phyloP scores from a whole-genome alignment of 176 grass and related monocot species.

The Otatea glauca region DNA sequence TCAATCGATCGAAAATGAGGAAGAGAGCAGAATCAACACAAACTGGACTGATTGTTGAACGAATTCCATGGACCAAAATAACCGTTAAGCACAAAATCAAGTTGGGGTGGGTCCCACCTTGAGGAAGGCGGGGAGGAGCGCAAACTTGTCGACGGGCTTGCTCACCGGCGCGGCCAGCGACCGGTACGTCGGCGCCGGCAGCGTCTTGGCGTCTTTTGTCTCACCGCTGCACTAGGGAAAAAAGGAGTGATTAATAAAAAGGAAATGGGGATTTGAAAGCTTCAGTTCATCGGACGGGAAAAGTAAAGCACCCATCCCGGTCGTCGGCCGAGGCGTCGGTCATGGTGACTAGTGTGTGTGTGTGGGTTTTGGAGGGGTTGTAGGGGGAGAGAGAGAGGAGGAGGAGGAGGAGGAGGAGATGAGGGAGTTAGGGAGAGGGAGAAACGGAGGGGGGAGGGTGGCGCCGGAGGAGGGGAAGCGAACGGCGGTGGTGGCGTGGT shows the following conservation, averaged over 20 bases:
- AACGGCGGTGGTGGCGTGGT: no score
- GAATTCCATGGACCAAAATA: neutral
- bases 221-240: neutral
- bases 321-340: no score
- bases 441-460: no score
- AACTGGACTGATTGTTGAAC: neutral
- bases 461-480: no score
- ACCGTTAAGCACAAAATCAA: neutral
- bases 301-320: neutral
- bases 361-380: no score
- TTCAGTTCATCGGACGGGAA: no score
- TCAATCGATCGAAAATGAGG: neutral
- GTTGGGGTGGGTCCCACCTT: slow-evolving; percentile 49
- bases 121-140: slow-evolving; percentile 78
- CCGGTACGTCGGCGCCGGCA: slow-evolving; percentile 29
- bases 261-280: neutral
- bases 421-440: no score
- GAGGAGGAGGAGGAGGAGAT: no score
- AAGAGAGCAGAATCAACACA: neutral
- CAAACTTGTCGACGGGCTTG: slow-evolving; percentile 76
- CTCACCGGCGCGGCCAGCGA: slow-evolving; percentile 63
- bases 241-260: neutral
- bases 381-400: no score
- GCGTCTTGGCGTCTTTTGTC: neutral
- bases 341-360: neutral